Evolutionary conservation across 768 basidiomycete genomes (phyloP).

Genomic region (Boletus tylopilopsis): DNA sequence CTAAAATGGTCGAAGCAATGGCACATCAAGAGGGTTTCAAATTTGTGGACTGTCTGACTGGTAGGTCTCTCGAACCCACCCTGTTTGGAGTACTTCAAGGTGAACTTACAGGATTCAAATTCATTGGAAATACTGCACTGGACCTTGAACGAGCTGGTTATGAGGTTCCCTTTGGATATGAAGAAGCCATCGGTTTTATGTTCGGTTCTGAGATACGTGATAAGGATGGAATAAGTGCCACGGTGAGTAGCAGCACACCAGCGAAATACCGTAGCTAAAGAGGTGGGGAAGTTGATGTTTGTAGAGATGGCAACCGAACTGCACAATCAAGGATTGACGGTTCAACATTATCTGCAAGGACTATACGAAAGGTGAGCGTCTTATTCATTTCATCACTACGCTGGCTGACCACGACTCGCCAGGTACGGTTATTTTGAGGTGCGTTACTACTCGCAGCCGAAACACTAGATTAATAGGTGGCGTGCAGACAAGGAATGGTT

Average conservation of each 20-base stretch:
- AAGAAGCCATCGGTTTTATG: constrained; percentile 93
- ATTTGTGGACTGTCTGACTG: constrained; percentile 83
- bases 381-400: not conserved
- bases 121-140: constrained; percentile 80
- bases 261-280: constrained; percentile 1
- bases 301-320: constrained; percentile 61
- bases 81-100: not conserved
- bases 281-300: constrained; percentile 51
- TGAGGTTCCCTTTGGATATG: constrained; percentile 79
- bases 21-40: constrained; percentile 74
- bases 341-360: constrained; percentile 54
- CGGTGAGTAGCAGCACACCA: constrained; percentile 39
- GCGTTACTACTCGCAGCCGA: not conserved
- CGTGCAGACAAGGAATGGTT: constrained; percentile 74
- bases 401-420: constrained; percentile 1
- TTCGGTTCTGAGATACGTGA: constrained; percentile 75
- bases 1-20: constrained; percentile 83
- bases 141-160: constrained; percentile 61
- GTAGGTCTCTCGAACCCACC: constrained; percentile 31
- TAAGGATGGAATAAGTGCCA: constrained; percentile 85
- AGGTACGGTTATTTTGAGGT: constrained; percentile 83
- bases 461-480: not conserved
- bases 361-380: constrained; percentile 54
- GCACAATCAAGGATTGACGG: constrained; percentile 47
- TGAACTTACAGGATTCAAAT: constrained; percentile 71